Evolutionary conservation across 2,329 filamentous ascomycete genomes (phyloP), one percentile per base, ranked within the genome.

Genomic region (Claviceps maximensis): DNA sequence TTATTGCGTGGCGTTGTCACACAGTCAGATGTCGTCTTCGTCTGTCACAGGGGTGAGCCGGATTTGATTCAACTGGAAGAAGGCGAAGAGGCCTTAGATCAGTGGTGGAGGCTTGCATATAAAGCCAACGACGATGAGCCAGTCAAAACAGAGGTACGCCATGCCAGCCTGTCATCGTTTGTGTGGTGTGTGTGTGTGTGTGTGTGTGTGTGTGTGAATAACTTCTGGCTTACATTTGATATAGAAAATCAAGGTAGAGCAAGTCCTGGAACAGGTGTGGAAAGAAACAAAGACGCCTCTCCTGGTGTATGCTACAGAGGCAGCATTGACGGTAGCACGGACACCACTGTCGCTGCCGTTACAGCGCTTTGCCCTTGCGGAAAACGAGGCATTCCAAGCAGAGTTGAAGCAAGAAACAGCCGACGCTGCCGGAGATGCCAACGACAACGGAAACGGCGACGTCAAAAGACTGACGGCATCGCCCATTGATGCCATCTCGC

Each of bases 51-150:
- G 40, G 60, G 66, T 17, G 69, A 71, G 52, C 62, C 63, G 4
- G 67, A 73, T 50, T 59, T 74, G 33, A 71, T 73, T 49, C 71
- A 75, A 17, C 48, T 74, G n/a, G 68, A 64, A 1, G 69, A 67
- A 33, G 54, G 57, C 4, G 50, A 65, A 3, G 57, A 59, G 23
- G 54, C 61, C 4, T 57, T 56, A 17, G 76, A 79, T 51, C 77
- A 79, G 59, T 81, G 78, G 78, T 81, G 78, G 78, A 72, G 72
- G 57, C 65, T 80, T 47, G 66, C 71, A 38, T 77, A 73, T 56
- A 61, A 63, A 23, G 60, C 67, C 13, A 59, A 64, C 17, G 69
- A 69, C 12, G 58, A 66, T 6, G 65, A 68, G 48, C 72, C 75
- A n/a, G 66, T 75, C 29, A 71, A 67, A 57, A 66, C 73, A 17